Base-by-base conservation (phyloP, 257 asterid species). In the Scutellaria galericulata region DNA sequence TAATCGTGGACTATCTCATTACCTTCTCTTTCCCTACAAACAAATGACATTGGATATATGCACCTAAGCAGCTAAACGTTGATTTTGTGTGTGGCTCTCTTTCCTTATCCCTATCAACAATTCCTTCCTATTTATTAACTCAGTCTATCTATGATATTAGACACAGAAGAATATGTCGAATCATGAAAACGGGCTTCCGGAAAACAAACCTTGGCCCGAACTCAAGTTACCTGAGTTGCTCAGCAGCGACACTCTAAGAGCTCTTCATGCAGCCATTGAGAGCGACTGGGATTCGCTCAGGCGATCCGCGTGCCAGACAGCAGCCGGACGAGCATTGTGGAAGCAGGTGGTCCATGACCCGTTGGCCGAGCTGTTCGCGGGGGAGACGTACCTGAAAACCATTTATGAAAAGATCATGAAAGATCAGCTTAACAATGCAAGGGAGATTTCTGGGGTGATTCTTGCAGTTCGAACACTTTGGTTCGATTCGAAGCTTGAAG, bases 321-420 rank as follows among this genome's bases (percentile, higher is more conserved):
- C 98, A 2, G 96, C 98, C 0, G 98, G 95, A 10, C 78, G 98
- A 22, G 98, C 98, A 11, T 74, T 91, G 81, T 94, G 98, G 98
- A 91, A 84, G 76, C 89, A 82, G 47, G 96, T 78, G 71, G 76
- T 86, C 50, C 79, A 86, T 31, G 98, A 94, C 79, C 95, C 92
- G 6, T 58, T 94, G 54, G 97, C 98, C 0, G 96, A 83, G 88
- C 53, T 94, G n/a, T 89, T 94, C 13, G 97, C 98, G 0, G 98
- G 98, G 3, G 96, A 91, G 88, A 77, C 79, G 9, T 83, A 84
- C 87, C 81, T 94, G 78, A 91, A 78, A 51, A 83, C 59, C 73
- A 64, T 87, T 47, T 82, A 86, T 10, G 98, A 94, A 22, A 94
- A 94, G 96, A 94, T 94, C 68, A 86, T 86, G 85, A 94, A 88